Evolutionary conservation across 2,329 filamentous ascomycete genomes (phyloP).

Genomic region (Nothophaeocryptopus gaeumannii): DNA sequence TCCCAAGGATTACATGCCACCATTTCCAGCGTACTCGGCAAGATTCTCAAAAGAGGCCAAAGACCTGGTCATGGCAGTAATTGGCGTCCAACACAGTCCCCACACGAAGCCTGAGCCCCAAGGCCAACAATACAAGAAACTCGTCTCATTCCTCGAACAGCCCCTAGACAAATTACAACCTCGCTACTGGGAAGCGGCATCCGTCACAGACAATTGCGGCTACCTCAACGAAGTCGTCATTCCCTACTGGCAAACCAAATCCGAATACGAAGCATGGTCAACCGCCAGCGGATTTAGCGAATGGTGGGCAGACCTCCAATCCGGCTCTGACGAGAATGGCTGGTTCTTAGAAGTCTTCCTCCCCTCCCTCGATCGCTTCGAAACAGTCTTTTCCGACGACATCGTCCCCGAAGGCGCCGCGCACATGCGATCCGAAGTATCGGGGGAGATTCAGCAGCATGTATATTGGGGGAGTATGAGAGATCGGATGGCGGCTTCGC

Average conservation of each 20-base stretch:
- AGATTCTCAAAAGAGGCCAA: conserved; percentile 34
- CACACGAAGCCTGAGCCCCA: conserved; percentile 1
- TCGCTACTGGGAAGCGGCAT: conserved; percentile 36
- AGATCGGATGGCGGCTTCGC: conserved; percentile 42
- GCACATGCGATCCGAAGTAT: conserved; percentile 40
- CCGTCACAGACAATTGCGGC: conserved; percentile 34
- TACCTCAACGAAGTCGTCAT: conserved; percentile 39
- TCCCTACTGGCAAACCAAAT: conserved; percentile 40
- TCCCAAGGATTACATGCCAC: conserved; percentile 30
- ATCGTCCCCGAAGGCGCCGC: conserved; percentile 41
- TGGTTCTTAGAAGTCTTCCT: conserved; percentile 47
- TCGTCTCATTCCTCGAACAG: conserved; percentile 23
- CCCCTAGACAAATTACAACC: conserved; percentile 19
- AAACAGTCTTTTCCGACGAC: conserved; percentile 44
- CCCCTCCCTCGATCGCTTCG: conserved; percentile 44
- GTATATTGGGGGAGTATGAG: conserved; percentile 50
- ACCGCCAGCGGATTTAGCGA: conserved; percentile 7
- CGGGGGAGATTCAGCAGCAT: conserved; percentile 43
- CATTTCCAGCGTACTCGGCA: conserved; percentile 34
- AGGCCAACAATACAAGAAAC: conserved; percentile 11
- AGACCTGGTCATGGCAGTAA: conserved; percentile 36
- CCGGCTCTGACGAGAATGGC: conserved; percentile 30
- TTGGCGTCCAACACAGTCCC: conserved; percentile 33
- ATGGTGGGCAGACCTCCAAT: conserved; percentile 40
- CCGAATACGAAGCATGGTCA: conserved; percentile 34